Evolutionary conservation across 78 protist genomes (phyloP).

Genomic region (Blattamonas nauphoetae): DNA sequence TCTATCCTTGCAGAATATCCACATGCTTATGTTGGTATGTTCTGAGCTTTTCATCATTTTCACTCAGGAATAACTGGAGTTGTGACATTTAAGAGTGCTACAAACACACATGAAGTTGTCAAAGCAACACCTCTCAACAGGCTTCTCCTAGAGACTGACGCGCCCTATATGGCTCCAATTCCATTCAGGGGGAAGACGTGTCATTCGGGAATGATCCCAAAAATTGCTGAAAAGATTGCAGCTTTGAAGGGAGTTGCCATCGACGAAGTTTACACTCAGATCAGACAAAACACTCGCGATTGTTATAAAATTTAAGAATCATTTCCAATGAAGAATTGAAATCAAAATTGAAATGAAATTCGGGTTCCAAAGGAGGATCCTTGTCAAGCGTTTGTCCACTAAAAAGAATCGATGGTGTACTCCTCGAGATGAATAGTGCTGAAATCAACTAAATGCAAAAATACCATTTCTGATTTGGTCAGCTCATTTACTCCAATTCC

Average conservation of each 20-base stretch:
- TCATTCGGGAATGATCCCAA: slow-evolving; percentile 23
- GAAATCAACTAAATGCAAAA: not conserved
- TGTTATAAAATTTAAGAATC: not conserved
- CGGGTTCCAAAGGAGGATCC: too few species aligned
- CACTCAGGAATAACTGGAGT: slow-evolving; percentile 17
- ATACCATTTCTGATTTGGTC: not conserved
- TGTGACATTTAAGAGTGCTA: slow-evolving; percentile 12
- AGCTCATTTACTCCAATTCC: not conserved
- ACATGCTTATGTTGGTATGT: not conserved
- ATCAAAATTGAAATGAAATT: too few species aligned
- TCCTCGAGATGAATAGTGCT: too few species aligned
- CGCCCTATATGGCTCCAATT: slow-evolving; percentile 29
- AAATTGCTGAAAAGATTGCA: not conserved
- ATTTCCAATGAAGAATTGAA: too few species aligned
- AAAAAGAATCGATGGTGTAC: too few species aligned
- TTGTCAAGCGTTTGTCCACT: too few species aligned
- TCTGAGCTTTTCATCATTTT: not conserved
- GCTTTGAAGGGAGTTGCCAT: not conserved
- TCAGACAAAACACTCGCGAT: not conserved
- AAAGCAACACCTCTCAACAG: slow-evolving; percentile 1
- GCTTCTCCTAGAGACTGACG: slow-evolving; percentile 25
- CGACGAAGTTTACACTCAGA: not conserved
- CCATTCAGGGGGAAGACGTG: slow-evolving; percentile 18
- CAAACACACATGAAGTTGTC: not conserved
- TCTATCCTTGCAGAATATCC: not conserved